Base-by-base conservation (phyloP, 805 yeast species). In the Citeromyces matritensis region DNA sequence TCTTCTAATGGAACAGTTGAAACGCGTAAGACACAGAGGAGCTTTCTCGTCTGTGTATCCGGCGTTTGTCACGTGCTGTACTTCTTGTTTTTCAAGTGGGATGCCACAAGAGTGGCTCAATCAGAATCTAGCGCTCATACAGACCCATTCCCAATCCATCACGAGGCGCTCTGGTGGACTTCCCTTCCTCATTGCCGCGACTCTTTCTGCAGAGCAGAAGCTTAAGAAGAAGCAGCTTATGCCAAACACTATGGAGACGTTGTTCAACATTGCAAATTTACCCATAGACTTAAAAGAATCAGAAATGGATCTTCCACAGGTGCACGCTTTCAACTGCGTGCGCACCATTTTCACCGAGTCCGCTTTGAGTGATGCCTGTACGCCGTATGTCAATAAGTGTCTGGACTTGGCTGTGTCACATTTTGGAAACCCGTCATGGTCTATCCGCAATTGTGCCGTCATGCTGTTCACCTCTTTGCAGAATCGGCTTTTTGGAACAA, bases 81-180 rank as follows among this genome's bases (percentile, higher is more conserved):
- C 52, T 9, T 50, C 70, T n/a, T 74, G 88, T 47, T 48, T 53
- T 26, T 26, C 36, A 7, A 40, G 47, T 13, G 33, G 34, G 11
- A 39, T 46, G n/a, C 73, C 86, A 4, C 43, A 46, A 8, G 34
- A 39, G 9, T 83, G 94, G 94, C 50, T 85, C 3, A 45, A 58
- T 10, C 50, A 57, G n/a, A 77, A 70, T 39, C 42, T 85, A 10
- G 44, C 48, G 4, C 47, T 71, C 29, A 55, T 82, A 15, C 63
- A 65, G 37, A 58, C 58, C 1, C 70, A 66, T 41, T 60, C 78
- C 0, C 86, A 83, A 42, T 65, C 69, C 29, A 78, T 86, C 32
- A 80, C 94, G 0, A 65, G 97, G 47, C 62, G 97, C 39, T 85
- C 96, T 1, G 97, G 95, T 3, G 96, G 97, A 1, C 53, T 91